Base-by-base conservation (phyloP, 129 eudicot genomes). In the Tagetes patula region DNA sequence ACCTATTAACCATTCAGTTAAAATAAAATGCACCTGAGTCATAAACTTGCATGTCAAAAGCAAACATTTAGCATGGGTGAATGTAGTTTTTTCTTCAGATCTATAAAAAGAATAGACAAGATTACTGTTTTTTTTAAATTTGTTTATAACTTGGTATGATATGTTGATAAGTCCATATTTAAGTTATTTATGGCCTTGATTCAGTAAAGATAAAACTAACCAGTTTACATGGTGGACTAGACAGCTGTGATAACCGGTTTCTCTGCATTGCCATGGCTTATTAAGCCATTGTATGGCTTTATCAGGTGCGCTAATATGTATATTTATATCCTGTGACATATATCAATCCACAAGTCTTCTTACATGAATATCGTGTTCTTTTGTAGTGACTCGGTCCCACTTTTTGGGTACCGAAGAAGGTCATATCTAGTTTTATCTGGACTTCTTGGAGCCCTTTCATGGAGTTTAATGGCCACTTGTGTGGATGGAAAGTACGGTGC, bases 401-500 rank as follows among this genome's bases (percentile, higher is more conserved):
- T 95, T 46, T 95, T 95, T 85, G 99, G 99, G 80, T 95, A 95
- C 72, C 96, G 99, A 74, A 89, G 99, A 81, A 83, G 99, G 79
- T 95, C 99, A 47, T 95, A 95, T 80, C 81, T 95, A 82, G 87
- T 95, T 43, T 70, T 95, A 36, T 95, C 99, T 13, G 99, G 99
- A 77, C 94, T 95, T 67, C 81, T 95, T 69, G 99, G 99, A 77
- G 99, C 99, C 40, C 85, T 95, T 13, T 90, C 99, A 13, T 95
- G 99, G 99, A 90, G 88, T 74, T 77, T 95, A 79, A 95, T 95
- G 99, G 94, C 97, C 65, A 90, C 81, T 78, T 75, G 84, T 71
- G 99, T 90, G 61, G 94, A 88, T 67, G 85, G 89, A 79, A 95
- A 95, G 82, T 95, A 88, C 60, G 82, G 89, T 74, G 99, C 92